phyloP scores from a whole-genome alignment of 148 eudicot species.

The Vaccinium macrocarpon region DNA sequence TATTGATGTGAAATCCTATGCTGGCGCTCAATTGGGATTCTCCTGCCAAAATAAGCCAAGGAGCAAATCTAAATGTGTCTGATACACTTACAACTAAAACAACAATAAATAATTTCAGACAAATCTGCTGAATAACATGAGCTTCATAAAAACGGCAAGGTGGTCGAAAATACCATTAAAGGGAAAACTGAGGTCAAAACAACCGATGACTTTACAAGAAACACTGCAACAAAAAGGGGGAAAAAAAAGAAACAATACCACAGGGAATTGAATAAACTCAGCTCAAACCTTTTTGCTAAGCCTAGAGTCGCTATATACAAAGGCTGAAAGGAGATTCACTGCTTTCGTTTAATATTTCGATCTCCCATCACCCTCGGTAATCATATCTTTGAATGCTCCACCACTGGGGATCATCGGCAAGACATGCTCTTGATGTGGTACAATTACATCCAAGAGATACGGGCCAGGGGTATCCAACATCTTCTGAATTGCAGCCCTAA shows the following conservation, averaged over 20 bases:
- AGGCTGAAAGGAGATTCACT: background rate
- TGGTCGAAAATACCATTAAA: background rate
- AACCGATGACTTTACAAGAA: conserved; percentile 11
- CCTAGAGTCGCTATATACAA: conserved; percentile 17
- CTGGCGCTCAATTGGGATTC: background rate
- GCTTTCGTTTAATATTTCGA: conserved; percentile 21
- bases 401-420: conserved; percentile 71
- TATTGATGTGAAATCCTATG: background rate
- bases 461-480: conserved; percentile 72
- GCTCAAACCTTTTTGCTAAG: background rate
- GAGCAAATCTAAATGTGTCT: background rate
- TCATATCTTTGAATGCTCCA: conserved; percentile 46
- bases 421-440: conserved; percentile 68
- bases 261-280: background rate
- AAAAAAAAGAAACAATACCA: background rate
- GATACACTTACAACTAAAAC: background rate
- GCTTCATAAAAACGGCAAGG: conserved; percentile 23
- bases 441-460: conserved; percentile 51
- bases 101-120: conserved; percentile 30
- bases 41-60: background rate
- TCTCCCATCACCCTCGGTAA: conserved; percentile 59
- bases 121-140: conserved; percentile 6
- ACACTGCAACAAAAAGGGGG: background rate
- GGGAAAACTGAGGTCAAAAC: too few species aligned
- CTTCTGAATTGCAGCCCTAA: conserved; percentile 50